Evolutionary conservation across 306 rosid genomes (phyloP).

Genomic region (Canavalia gladiata): DNA sequence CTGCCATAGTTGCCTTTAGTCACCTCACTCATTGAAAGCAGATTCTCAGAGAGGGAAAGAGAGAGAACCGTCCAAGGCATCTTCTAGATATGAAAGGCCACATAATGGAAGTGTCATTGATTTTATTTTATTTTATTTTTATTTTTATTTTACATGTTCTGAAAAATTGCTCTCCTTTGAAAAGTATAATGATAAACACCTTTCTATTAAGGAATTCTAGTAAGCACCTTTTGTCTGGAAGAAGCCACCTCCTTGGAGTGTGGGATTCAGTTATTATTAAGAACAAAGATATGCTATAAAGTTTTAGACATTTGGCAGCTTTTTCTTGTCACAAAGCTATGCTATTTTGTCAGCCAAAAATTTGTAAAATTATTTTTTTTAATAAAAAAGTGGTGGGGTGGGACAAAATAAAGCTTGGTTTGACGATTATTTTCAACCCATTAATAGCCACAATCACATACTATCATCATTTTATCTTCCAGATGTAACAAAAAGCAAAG

Average conservation of each 20-base stretch:
- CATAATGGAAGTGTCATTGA: conserved; percentile 45
- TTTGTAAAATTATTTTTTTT: background rate
- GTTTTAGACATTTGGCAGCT: conserved; percentile 68
- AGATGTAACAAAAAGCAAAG: conserved; percentile 47
- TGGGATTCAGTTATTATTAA: conserved; percentile 67
- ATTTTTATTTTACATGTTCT: conserved; percentile 28
- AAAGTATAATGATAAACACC: conserved; percentile 70
- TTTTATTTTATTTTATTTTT: conserved; percentile 34
- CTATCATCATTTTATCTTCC: conserved; percentile 41
- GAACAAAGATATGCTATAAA: conserved; percentile 64
- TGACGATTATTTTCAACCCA: conserved; percentile 52
- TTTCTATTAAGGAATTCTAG: conserved; percentile 64
- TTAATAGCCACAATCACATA: conserved; percentile 46
- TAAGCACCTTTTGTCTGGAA: conserved; percentile 75
- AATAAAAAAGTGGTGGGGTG: conserved; percentile 26
- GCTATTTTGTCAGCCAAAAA: conserved; percentile 36
- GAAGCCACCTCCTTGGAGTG: conserved; percentile 87
- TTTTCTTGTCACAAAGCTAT: conserved; percentile 62
- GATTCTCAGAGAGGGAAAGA: conserved; percentile 58
- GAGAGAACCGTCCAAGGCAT: conserved; percentile 49
- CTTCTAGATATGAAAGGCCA: conserved; percentile 66
- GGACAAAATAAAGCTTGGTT: conserved; percentile 51
- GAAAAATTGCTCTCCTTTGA: conserved; percentile 51
- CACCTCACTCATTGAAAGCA: conserved; percentile 66
- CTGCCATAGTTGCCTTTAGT: conserved; percentile 59